A percentile compares a stretch with the other conserved stretches of the same genome.
Conservation (phyloP, 306 rosid species). For the Casuarina glauca region DNA sequence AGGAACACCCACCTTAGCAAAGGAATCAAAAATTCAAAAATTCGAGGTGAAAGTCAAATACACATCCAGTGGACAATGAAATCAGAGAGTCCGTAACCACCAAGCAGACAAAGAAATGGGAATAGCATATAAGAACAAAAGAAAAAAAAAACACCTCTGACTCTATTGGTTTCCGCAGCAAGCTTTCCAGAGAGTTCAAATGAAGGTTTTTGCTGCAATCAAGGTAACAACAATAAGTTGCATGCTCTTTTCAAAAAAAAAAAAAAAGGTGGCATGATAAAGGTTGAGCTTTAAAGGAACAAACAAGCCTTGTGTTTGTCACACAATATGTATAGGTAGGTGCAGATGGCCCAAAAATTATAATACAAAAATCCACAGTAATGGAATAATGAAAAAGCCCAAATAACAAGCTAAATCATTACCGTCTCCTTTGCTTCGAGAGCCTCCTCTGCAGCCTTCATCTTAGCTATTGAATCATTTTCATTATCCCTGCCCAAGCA, state of each 20-base stretch:
- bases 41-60: not conserved
- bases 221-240: not conserved
- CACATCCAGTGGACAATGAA: not conserved
- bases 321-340: not conserved
- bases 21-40: slow-evolving; percentile 9
- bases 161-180: slow-evolving; percentile 91
- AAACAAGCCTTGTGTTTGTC: not conserved
- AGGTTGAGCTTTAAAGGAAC: not conserved
- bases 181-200: slow-evolving; percentile 98
- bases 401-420: slow-evolving; percentile 19
- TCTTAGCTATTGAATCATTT: slow-evolving; percentile 65
- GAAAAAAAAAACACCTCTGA: slow-evolving; percentile 56
- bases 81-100: not conserved
- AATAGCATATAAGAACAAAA: not conserved
- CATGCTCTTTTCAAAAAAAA: not conserved
- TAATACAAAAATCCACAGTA: not conserved
- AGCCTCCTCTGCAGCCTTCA: slow-evolving; percentile 90
- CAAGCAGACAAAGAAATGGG: slow-evolving; percentile 7
- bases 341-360: not conserved
- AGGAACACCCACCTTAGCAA: slow-evolving; percentile 16
- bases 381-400: slow-evolving; percentile 8
- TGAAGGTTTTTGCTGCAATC: slow-evolving; percentile 87
- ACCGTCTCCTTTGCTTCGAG: slow-evolving; percentile 84
- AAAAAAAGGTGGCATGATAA: not conserved
- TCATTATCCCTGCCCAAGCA: slow-evolving; percentile 72